These are phyloP conservation scores for Fusarium subglutinans DNA, from an alignment of 2,329 filamentous ascomycete species.

Conservation along the genomic window DNA sequence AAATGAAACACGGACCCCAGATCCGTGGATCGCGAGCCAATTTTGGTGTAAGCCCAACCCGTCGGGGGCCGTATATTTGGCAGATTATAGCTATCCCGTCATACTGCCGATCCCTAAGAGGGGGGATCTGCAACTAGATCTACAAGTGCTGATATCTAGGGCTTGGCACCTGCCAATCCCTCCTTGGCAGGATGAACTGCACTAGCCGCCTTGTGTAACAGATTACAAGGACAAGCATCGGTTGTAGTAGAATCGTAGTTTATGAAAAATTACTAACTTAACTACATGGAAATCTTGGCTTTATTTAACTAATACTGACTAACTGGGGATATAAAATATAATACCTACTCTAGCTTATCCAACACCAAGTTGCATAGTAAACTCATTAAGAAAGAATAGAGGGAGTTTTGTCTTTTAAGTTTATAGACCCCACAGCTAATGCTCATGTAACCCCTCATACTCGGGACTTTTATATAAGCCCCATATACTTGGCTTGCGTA, in stretches of 20 bases:
- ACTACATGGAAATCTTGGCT: neutral
- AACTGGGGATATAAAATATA: neutral
- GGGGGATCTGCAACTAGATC: neutral
- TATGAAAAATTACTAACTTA: rapidly evolving
- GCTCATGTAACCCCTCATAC: too few relatives aligned
- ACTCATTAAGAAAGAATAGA: neutral
- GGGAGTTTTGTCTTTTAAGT: too few relatives aligned
- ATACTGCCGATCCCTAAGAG: neutral
- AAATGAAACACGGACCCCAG: neutral
- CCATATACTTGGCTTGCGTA: neutral
- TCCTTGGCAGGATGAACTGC: neutral
- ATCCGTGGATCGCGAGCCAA: neutral
- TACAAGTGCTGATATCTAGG: neutral
- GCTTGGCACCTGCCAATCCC: neutral
- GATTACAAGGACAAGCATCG: too few relatives aligned
- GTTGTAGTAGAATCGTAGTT: neutral
- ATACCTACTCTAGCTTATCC: neutral
- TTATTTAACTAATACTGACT: too few relatives aligned
- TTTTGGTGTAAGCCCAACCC: neutral
- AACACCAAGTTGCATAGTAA: neutral
- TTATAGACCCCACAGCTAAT: too few relatives aligned
- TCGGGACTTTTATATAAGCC: too few relatives aligned
- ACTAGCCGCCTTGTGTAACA: neutral
- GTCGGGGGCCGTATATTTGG: neutral
- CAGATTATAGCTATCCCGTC: neutral